These are phyloP conservation scores for Aspergillus udagawae DNA, from an alignment of 2,329 filamentous ascomycete genomes.

Conservation along the genomic window DNA sequence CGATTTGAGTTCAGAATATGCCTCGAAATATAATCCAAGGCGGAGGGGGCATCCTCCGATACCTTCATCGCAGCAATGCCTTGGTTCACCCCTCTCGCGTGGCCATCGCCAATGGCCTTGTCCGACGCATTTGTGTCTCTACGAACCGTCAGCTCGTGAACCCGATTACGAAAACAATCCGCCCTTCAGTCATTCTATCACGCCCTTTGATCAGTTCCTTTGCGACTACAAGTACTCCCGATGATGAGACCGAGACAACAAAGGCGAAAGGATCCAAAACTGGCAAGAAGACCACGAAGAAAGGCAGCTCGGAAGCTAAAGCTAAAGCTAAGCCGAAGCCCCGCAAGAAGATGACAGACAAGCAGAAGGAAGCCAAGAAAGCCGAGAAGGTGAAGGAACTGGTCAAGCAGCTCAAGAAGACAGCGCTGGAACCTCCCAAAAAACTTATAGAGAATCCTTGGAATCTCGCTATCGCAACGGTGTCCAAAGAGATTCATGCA, in stretches of 20 bases:
- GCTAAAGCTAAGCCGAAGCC: constrained; percentile 25
- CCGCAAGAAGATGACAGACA: constrained; percentile 28
- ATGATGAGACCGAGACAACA: constrained; percentile 21
- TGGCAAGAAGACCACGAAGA: constrained; percentile 17
- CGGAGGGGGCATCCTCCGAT: constrained; percentile 27
- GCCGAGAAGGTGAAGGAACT: constrained; percentile 26
- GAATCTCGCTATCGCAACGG: constrained; percentile 19
- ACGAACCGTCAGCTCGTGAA: constrained; percentile 12
- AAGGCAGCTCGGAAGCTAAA: constrained; percentile 20
- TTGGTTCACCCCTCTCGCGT: constrained; percentile 24
- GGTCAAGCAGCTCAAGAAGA: constrained; percentile 32
- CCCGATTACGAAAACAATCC: constrained; percentile 9
- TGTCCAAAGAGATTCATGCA: constrained; percentile 11
- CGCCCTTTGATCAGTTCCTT: constrained; percentile 24
- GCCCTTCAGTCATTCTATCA: constrained; percentile 14
- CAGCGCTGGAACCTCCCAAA: constrained; percentile 35
- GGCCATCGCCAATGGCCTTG: constrained; percentile 22
- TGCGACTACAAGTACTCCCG: constrained; percentile 30
- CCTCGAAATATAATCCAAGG: constrained; percentile 29
- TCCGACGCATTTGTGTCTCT: constrained; percentile 23
- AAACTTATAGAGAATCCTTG: constrained; percentile 23
- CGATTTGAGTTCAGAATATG: constrained; percentile 20
- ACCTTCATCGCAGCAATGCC: constrained; percentile 22
- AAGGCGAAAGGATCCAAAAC: constrained; percentile 15
- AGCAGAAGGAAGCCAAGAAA: constrained; percentile 27